These are phyloP conservation scores for Hymenoscyphus infarciens DNA, from an alignment of 2,329 filamentous ascomycete species.

Conservation along the genomic window DNA sequence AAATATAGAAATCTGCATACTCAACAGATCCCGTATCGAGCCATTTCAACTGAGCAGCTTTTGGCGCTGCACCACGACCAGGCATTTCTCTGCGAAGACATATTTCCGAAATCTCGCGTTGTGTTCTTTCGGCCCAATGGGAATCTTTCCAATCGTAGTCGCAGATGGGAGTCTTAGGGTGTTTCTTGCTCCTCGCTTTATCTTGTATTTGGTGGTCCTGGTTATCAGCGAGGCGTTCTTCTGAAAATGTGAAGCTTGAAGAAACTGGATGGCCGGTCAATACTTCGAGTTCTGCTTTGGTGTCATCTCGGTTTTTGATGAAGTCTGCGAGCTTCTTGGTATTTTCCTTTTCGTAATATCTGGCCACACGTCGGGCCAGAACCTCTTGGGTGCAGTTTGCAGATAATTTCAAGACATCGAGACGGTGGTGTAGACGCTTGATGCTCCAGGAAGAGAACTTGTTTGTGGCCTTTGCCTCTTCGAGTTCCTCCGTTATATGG, in stretches of 20 bases:
- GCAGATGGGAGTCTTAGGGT: conserved; percentile 7
- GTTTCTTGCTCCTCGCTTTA: neutral
- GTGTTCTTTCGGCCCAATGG: conserved; percentile 21
- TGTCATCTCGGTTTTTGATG: neutral
- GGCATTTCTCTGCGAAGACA: conserved; percentile 18
- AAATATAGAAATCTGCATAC: conserved; percentile 22
- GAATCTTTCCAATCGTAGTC: conserved; percentile 25
- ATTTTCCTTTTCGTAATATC: neutral
- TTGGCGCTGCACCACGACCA: conserved; percentile 13
- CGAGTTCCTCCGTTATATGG: neutral
- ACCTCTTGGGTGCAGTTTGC: neutral
- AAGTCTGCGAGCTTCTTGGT: neutral
- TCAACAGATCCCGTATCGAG: conserved; percentile 22
- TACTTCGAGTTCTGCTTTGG: conserved; percentile 13
- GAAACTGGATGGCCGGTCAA: conserved; percentile 18
- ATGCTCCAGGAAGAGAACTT: neutral
- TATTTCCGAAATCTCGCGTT: conserved; percentile 18
- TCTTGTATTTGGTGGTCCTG: conserved; percentile 2
- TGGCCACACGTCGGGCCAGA: neutral
- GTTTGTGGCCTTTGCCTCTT: neutral
- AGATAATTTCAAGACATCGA: neutral
- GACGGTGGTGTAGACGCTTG: neutral
- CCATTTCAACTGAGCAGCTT: conserved; percentile 24
- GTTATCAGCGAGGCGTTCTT: neutral
- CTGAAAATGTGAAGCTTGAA: neutral